phyloP scores from a whole-genome alignment of 306 rosid genomes.

The Cajanus cajan region DNA sequence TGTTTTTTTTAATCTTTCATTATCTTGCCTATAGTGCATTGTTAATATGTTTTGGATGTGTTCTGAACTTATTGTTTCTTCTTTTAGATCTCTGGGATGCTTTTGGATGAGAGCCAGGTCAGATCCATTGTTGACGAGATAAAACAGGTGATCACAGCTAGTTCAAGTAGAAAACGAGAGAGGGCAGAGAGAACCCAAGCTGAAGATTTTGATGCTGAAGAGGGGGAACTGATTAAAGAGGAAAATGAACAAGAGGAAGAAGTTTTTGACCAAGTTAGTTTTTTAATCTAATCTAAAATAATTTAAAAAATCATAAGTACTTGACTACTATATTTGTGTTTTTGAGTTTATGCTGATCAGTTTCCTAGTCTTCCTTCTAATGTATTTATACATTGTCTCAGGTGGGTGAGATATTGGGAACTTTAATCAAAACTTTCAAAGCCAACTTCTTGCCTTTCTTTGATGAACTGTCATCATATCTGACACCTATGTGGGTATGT shows the following conservation, averaged over 20 bases:
- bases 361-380: conserved; percentile 14
- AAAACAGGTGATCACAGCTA: conserved; percentile 90
- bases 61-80: conserved; percentile 7
- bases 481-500: conserved; percentile 99
- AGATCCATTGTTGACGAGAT: conserved; percentile 82
- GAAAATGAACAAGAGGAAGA: conserved; percentile 99
- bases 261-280: conserved; percentile 97
- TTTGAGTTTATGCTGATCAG: neutral
- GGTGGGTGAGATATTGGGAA: conserved; percentile 99
- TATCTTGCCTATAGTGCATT: neutral
- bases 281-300: neutral
- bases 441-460: conserved; percentile 94
- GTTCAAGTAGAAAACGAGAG: conserved; percentile 88
- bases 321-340: neutral
- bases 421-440: conserved; percentile 94
- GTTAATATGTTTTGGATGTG: conserved; percentile 6
- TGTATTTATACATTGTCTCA: conserved; percentile 34
- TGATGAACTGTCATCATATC: conserved; percentile 84
- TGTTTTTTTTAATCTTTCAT: neutral
- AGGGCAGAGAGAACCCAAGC: conserved; percentile 87
- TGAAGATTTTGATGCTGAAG: conserved; percentile 98
- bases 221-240: conserved; percentile 84
- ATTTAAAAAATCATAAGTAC: neutral
- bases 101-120: conserved; percentile 91
- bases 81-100: conserved; percentile 76